Percentiles rank a stretch among this genome's conserved stretches.
phyloP scores from a whole-genome alignment of 176 grass and related monocot genomes.

The Metroxylon sagu region DNA sequence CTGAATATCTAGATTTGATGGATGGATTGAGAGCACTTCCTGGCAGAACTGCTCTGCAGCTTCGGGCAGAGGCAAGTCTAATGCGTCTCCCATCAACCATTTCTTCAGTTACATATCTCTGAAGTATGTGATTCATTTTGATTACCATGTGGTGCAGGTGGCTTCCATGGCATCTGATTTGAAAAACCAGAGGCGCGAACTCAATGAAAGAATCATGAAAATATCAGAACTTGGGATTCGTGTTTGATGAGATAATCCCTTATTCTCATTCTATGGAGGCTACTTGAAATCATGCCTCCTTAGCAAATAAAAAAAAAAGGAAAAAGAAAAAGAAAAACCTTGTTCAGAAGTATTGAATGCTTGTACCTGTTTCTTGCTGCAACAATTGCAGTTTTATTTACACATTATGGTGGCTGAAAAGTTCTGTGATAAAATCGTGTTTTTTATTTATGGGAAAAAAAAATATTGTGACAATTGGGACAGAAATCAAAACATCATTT shows the following conservation, averaged over 20 bases:
- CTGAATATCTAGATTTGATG: conserved; percentile 53
- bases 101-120: no score
- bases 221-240: conserved; percentile 83
- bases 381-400: no score
- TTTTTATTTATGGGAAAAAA: no score
- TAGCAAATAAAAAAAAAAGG: no score
- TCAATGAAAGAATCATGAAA: conserved; percentile 65
- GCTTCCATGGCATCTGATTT: conserved; percentile 84
- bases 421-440: no score
- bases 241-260: conserved; percentile 35
- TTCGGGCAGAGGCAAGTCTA: conserved; percentile 66
- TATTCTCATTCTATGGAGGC: background rate
- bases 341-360: no score
- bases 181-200: conserved; percentile 48
- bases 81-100: background rate
- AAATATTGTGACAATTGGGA: no score
- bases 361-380: no score
- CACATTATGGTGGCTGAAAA: no score
- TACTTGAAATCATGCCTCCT: background rate
- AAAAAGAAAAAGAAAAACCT: background rate
- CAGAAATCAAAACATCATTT: no score
- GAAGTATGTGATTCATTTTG: no score
- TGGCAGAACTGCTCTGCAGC: conserved; percentile 71
- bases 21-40: conserved; percentile 64
- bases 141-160: conserved; percentile 30